Evolutionary conservation across 2,329 filamentous ascomycete species (phyloP).

Genomic region (Verticillium klebahnii): DNA sequence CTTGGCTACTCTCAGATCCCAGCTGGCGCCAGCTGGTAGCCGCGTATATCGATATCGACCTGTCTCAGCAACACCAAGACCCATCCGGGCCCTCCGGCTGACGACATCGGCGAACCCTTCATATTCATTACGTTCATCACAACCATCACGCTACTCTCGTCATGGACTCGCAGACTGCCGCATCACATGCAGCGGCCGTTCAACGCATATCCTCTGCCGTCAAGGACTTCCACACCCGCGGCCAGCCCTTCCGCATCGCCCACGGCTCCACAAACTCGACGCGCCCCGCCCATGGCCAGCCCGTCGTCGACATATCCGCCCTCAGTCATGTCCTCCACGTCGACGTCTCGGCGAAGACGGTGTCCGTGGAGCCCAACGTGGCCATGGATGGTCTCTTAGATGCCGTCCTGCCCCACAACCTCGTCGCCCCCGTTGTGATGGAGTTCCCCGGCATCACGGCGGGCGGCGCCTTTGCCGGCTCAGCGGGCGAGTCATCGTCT

Average conservation of each 20-base stretch:
- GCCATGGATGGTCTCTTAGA: conserved; percentile 61
- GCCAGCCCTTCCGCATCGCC: conserved; percentile 64
- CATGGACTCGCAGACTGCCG: not conserved
- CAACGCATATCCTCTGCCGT: conserved; percentile 36
- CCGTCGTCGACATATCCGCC: conserved; percentile 62
- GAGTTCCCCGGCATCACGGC: conserved; percentile 70
- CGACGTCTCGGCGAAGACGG: conserved; percentile 47
- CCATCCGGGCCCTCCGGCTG: not conserved
- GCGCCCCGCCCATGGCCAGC: conserved; percentile 48
- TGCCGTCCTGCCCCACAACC: conserved; percentile 47
- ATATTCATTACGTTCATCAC: not conserved
- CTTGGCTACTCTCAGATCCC: not conserved
- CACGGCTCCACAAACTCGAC: conserved; percentile 77
- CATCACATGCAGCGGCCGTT: conserved; percentile 37
- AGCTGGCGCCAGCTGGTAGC: not conserved
- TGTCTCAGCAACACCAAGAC: not conserved
- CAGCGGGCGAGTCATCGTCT: conserved; percentile 63
- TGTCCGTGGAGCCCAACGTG: conserved; percentile 66
- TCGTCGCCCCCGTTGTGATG: conserved; percentile 64
- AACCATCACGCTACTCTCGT: not conserved
- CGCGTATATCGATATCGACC: not conserved
- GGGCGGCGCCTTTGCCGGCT: conserved; percentile 63
- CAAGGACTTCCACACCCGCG: conserved; percentile 34
- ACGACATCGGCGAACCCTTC: not conserved
- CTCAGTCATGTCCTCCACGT: conserved; percentile 60